Evolutionary conservation across 768 basidiomycete genomes (phyloP).

Genomic region (Termitomyces eurrhizus): DNA sequence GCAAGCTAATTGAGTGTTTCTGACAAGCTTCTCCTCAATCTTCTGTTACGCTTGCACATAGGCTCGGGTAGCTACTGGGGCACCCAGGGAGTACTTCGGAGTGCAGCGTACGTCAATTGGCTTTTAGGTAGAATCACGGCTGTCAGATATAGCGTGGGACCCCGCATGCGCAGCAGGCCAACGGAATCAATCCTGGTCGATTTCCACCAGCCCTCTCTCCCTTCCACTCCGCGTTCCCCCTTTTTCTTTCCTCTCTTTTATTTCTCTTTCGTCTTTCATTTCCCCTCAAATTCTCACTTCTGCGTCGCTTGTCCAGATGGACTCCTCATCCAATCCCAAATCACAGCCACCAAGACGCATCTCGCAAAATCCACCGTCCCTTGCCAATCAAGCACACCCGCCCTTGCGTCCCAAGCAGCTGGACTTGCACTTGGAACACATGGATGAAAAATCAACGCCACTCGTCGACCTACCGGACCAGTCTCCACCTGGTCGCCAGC

Average conservation of each 20-base stretch:
- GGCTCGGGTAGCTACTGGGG: background rate
- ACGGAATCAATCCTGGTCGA: slow-evolving; percentile 6
- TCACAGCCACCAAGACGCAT: slow-evolving; percentile 24
- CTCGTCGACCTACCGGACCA: slow-evolving; percentile 20
- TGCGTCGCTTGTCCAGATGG: slow-evolving; percentile 30
- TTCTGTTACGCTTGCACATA: slow-evolving; percentile 11
- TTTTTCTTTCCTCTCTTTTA: slow-evolving; percentile 9
- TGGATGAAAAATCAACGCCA: slow-evolving; percentile 26
- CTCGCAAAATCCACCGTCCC: slow-evolving; percentile 22
- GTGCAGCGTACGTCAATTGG: slow-evolving; percentile 12
- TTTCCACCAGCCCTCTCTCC: slow-evolving; percentile 5
- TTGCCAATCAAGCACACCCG: slow-evolving; percentile 25
- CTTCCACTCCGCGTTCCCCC: slow-evolving; percentile 16
- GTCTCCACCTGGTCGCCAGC: slow-evolving; percentile 11
- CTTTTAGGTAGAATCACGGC: slow-evolving; percentile 5
- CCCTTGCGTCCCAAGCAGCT: slow-evolving; percentile 31
- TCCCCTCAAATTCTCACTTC: slow-evolving; percentile 20
- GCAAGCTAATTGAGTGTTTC: background rate
- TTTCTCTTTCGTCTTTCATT: slow-evolving; percentile 10
- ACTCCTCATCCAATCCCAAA: slow-evolving; percentile 22
- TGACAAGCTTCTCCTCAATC: slow-evolving; percentile 1
- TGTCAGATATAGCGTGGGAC: slow-evolving; percentile 16
- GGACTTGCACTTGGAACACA: slow-evolving; percentile 8
- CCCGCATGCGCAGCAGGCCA: background rate
- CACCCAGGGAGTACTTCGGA: slow-evolving; percentile 8